Evolutionary conservation across 2,329 filamentous ascomycete genomes (phyloP), one percentile per base, ranked within the genome.

Genomic region (Fusarium abutilonis): DNA sequence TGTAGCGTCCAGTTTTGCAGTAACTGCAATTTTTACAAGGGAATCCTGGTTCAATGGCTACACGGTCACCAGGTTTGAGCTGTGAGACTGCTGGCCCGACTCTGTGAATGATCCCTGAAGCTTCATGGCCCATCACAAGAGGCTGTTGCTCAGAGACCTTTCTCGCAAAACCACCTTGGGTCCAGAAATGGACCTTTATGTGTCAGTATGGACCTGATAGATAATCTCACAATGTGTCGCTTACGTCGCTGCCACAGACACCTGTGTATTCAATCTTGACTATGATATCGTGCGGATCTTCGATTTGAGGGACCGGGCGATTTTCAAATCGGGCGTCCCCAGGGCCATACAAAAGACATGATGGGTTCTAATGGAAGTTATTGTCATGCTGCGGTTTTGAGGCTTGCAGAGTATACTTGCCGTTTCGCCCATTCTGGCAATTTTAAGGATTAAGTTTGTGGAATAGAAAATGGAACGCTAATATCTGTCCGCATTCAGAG

Each of bases 31-130:
- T 84, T 38, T 90, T 87, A 78, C 94, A 98, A 1, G 93, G 91
- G 50, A 91, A 84, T 39, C 94, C 94, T 13, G 96, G 94, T 80
- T 98, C 94, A 39, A 97, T 81, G 13, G 94, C 93, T n/a, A 97
- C 89, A 64, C 90, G 88, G 77, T 97, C 93, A 52, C 93, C 93
- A 5, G 83, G 72, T 62, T 85, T 78, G 60, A 96, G 84, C 28
- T 75, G 77, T 17, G 79, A 85, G 6, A 92, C 89, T 6, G 79
- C 79, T 3, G 82, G 72, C 14, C 92, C 93, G 29, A 91, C 80
- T 35, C 84, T 83, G 60, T 92, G 85, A 34, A 97, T 83, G 28
- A 90, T 88, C 51, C 93, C 93, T 3, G 92, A 85, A n/a, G 92
- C 68, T 46, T 85, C 83, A 73, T 85, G 83, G 70, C 84, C 84